Evolutionary conservation across 352 stramenopile species (phyloP).

Genomic region (Phytophthora sp.): DNA sequence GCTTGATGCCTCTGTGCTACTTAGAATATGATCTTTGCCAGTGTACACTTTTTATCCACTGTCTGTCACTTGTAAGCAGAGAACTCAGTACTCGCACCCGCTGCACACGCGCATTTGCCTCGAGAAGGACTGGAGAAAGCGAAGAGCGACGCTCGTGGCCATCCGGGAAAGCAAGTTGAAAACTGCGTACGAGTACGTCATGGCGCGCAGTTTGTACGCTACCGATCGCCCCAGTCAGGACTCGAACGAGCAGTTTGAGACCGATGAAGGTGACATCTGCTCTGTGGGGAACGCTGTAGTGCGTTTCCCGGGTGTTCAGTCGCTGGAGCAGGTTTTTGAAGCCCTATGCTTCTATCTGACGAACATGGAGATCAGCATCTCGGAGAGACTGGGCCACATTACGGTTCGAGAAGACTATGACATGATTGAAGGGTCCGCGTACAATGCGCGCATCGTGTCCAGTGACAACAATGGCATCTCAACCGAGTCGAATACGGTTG

Average conservation of each 20-base stretch:
- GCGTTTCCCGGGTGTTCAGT: slow-evolving; percentile 39
- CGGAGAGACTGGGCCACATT: slow-evolving; percentile 31
- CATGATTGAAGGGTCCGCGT: slow-evolving; percentile 22
- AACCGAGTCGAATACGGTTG: slow-evolving; percentile 35
- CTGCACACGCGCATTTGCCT: slow-evolving; percentile 37
- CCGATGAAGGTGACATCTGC: slow-evolving; percentile 37
- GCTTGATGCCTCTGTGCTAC: too few species aligned
- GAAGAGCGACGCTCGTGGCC: slow-evolving; percentile 23
- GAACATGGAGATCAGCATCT: slow-evolving; percentile 59
- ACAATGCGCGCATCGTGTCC: slow-evolving; percentile 40
- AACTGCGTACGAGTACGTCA: slow-evolving; percentile 29
- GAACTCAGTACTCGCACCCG: slow-evolving; percentile 27
- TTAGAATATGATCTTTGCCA: too few species aligned
- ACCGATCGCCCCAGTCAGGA: slow-evolving; percentile 13
- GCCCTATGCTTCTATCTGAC: slow-evolving; percentile 44
- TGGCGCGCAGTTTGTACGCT: slow-evolving; percentile 8
- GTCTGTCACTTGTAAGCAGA: slow-evolving; percentile 7
- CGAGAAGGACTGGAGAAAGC: slow-evolving; percentile 15
- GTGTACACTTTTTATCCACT: too few species aligned
- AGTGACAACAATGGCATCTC: slow-evolving; percentile 20
- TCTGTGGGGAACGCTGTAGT: slow-evolving; percentile 31
- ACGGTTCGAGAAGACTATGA: slow-evolving; percentile 35
- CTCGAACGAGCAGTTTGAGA: slow-evolving; percentile 34
- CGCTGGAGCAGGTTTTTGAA: slow-evolving; percentile 43
- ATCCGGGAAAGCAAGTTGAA: slow-evolving; percentile 32